Percentiles rank a stretch among this genome's conserved stretches.
These are phyloP conservation scores for Ophiostoma sp. DNA, from an alignment of 2,329 filamentous ascomycete species.

Conservation along the genomic window DNA sequence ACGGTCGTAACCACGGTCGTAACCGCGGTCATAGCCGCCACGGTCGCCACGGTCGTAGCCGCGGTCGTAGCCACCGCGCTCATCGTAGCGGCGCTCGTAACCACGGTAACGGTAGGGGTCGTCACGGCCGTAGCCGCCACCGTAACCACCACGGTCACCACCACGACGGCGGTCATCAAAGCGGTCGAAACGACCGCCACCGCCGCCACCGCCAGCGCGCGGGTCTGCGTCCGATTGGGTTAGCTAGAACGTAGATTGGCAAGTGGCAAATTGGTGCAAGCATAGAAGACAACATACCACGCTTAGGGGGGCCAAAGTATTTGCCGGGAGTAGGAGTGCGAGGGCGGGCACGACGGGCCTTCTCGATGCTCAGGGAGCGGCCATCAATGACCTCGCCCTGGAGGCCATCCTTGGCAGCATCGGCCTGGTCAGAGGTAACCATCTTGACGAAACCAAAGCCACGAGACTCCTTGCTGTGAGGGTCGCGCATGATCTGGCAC, in stretches of 20 bases:
- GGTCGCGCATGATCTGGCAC: conserved; percentile 99
- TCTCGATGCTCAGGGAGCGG: conserved; percentile 95
- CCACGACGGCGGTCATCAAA: conserved; percentile 61
- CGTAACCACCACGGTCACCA: conserved; percentile 45
- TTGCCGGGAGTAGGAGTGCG: conserved; percentile 96
- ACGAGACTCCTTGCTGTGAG: conserved; percentile 96
- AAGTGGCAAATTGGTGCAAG: conserved; percentile 21
- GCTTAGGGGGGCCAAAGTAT: conserved; percentile 97
- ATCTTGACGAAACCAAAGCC: conserved; percentile 99
- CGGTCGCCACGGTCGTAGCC: conserved; percentile 43
- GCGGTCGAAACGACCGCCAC: conserved; percentile 46
- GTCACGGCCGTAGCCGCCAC: conserved; percentile 43
- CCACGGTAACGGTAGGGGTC: conserved; percentile 36
- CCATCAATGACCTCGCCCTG: conserved; percentile 95
- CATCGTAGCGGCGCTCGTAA: conserved; percentile 38
- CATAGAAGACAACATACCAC: conserved; percentile 59
- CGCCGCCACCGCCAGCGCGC: conserved; percentile 35
- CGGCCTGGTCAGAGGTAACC: conserved; percentile 88
- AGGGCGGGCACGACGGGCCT: conserved; percentile 89
- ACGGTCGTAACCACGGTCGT: conserved; percentile 17
- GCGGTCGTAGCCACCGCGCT: conserved; percentile 49
- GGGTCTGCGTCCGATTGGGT: conserved; percentile 32
- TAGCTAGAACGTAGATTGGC: conserved; percentile 39
- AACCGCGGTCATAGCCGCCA: conserved; percentile 43
- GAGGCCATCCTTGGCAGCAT: conserved; percentile 92